A percentile compares a stretch with the other conserved stretches of the same genome.
phyloP scores from a whole-genome alignment of 2,329 filamentous ascomycete genomes.

The Pyrenochaeta sp. region DNA sequence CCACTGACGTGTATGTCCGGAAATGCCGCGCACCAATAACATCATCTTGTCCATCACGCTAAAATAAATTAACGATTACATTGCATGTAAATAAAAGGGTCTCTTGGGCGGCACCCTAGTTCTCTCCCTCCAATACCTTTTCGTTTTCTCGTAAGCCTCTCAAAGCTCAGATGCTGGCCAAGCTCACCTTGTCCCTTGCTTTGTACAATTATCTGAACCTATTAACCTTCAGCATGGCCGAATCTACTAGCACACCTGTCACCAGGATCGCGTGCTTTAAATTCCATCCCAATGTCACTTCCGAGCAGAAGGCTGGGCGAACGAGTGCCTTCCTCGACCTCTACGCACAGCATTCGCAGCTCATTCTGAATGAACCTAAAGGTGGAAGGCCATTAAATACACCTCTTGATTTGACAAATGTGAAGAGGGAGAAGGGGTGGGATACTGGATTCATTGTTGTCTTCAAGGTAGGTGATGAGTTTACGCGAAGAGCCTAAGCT shows the following conservation, averaged over 20 bases:
- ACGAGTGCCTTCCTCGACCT: conserved; percentile 32
- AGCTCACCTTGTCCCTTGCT: no score
- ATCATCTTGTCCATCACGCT: no score
- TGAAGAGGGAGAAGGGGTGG: conserved; percentile 32
- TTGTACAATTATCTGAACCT: no score
- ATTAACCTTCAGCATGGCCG: background rate
- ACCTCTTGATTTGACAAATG: conserved; percentile 28
- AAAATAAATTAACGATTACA: no score
- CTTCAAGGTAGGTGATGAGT: conserved; percentile 30
- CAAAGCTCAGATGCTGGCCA: no score
- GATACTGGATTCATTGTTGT: conserved; percentile 36
- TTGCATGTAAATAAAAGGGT: no score
- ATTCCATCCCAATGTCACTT: conserved; percentile 23
- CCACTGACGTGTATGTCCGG: background rate
- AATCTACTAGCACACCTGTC: conserved; percentile 7
- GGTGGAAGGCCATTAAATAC: conserved; percentile 32
- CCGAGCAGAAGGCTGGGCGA: conserved; percentile 29
- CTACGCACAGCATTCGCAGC: conserved; percentile 26
- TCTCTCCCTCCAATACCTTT: background rate
- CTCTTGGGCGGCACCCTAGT: no score
- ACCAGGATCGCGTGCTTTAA: conserved; percentile 36
- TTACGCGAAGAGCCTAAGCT: background rate
- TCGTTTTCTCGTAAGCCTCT: background rate
- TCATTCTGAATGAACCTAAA: conserved; percentile 22
- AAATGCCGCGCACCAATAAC: background rate